These are phyloP conservation scores for Globisporangium acanthophoron DNA, from an alignment of 352 stramenopile species.

Conservation along the genomic window DNA sequence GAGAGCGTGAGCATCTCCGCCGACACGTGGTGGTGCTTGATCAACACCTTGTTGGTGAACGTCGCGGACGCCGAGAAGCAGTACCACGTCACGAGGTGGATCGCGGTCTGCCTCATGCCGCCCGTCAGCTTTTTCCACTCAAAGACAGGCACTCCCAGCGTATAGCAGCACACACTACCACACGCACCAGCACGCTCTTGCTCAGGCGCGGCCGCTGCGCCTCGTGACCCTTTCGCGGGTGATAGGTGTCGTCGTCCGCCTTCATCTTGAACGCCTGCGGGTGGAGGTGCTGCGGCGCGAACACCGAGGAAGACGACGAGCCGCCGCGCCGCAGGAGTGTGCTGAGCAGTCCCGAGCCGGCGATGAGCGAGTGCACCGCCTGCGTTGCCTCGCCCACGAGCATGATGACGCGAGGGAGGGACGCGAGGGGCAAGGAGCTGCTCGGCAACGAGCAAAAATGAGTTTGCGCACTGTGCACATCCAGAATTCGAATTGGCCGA, in stretches of 20 bases:
- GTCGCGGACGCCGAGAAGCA: conserved; percentile 74
- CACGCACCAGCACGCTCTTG: conserved; percentile 12
- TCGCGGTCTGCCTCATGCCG: conserved; percentile 21
- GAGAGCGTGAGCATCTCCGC: conserved; percentile 84
- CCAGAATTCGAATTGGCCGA: background rate
- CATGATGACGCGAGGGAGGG: background rate
- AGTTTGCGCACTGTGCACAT: background rate
- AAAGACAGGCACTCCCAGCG: too few relatives aligned
- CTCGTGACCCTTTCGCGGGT: conserved; percentile 14
- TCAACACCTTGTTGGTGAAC: conserved; percentile 84
- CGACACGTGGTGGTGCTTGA: conserved; percentile 84
- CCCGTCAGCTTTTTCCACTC: background rate
- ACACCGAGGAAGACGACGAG: background rate
- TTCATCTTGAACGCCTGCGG: conserved; percentile 1
- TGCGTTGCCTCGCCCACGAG: conserved; percentile 10
- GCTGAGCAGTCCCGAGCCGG: conserved; percentile 6
- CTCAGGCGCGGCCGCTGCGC: conserved; percentile 5
- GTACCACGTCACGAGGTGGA: conserved; percentile 64
- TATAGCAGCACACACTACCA: background rate
- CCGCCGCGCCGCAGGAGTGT: conserved; percentile 4
- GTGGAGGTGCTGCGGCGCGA: background rate
- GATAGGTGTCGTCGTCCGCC: conserved; percentile 8
- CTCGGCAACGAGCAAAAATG: background rate
- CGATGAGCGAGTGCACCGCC: conserved; percentile 8
- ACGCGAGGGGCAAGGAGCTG: background rate